Evolutionary conservation across 441 rosid genomes (phyloP).

Genomic region (Populus tomentosa): DNA sequence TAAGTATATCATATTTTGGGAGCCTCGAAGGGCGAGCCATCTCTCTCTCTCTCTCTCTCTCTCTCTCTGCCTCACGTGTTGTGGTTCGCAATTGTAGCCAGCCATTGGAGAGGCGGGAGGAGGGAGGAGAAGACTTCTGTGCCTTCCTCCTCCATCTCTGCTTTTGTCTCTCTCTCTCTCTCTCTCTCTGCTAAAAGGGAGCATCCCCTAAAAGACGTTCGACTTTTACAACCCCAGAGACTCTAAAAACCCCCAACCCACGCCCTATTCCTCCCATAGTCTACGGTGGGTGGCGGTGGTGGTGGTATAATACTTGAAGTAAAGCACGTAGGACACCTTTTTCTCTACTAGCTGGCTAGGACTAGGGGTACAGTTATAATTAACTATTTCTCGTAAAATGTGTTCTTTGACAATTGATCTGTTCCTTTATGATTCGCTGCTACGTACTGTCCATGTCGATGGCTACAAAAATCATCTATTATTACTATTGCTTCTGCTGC

Average conservation of each 20-base stretch:
- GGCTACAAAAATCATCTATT: not conserved
- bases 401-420: not conserved
- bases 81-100: not conserved
- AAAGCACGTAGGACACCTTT: no score
- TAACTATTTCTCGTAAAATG: not conserved
- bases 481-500: not conserved
- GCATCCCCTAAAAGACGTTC: conserved; percentile 22
- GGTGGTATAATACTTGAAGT: no score
- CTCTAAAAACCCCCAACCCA: not conserved
- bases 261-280: not conserved
- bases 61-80: conserved; percentile 29
- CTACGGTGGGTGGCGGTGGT: no score
- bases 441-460: not conserved
- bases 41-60: not conserved
- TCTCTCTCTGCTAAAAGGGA: not conserved
- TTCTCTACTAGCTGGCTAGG: not conserved
- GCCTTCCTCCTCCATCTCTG: not conserved
- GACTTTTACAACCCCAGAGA: conserved; percentile 22
- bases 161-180: not conserved
- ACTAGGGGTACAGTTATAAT: not conserved
- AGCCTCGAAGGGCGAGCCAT: conserved; percentile 20
- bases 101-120: not conserved
- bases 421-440: not conserved
- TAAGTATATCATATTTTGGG: not conserved
- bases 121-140: not conserved